These are phyloP conservation scores for Clavaria fumosa DNA, from an alignment of 768 basidiomycete species.

Conservation along the genomic window DNA sequence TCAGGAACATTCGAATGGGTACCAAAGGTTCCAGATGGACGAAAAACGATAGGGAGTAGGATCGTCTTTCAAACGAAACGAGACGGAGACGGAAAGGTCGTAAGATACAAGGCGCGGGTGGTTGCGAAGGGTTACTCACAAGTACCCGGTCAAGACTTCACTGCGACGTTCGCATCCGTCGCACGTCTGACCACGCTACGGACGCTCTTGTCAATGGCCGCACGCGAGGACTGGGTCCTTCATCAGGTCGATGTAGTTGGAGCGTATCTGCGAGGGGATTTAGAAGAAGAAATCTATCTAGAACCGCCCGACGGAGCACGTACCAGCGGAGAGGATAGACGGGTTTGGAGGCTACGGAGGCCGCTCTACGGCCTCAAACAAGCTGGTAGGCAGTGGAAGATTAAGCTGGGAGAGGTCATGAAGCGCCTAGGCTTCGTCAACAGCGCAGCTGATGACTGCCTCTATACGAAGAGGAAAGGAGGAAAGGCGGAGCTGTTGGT, in stretches of 20 bases:
- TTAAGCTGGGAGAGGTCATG: conserved; percentile 9
- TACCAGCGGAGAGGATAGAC: not conserved
- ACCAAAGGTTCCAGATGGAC: conserved; percentile 12
- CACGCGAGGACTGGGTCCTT: conserved; percentile 11
- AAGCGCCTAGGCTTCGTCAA: conserved; percentile 7
- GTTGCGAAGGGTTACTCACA: conserved; percentile 17
- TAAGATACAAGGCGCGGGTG: conserved; percentile 16
- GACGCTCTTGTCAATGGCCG: conserved; percentile 14
- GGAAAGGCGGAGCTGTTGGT: conserved; percentile 9
- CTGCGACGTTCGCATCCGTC: conserved; percentile 20
- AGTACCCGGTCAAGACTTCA: conserved; percentile 19
- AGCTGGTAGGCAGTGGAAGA: conserved; percentile 15
- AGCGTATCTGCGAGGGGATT: conserved; percentile 9
- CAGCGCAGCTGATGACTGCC: conserved; percentile 15
- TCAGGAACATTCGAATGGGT: conserved; percentile 16
- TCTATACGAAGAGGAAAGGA: conserved; percentile 11
- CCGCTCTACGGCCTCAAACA: conserved; percentile 23
- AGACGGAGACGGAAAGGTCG: conserved; percentile 18
- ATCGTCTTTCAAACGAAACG: conserved; percentile 26
- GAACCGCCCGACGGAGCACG: conserved; percentile 5
- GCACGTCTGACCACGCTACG: conserved; percentile 13
- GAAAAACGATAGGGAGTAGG: conserved; percentile 15
- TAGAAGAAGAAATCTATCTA: conserved; percentile 11
- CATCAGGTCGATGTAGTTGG: not conserved
- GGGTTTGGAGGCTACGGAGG: conserved; percentile 6